A percentile compares a stretch with the other conserved stretches of the same genome.
These are phyloP conservation scores for Populus tremula DNA, from an alignment of 345 rosid genomes.

Conservation along the genomic window DNA sequence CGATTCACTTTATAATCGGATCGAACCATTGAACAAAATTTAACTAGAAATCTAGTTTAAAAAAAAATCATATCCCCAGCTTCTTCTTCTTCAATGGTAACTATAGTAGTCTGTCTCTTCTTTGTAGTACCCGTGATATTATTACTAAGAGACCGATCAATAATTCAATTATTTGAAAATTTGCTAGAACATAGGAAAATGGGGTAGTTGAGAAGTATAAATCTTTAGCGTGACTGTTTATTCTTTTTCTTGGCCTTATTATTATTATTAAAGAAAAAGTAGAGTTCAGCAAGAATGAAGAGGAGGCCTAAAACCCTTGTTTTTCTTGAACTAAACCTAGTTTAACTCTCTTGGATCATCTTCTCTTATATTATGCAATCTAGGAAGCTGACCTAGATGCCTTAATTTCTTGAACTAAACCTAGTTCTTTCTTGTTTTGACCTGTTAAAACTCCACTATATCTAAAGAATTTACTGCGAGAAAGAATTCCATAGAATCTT, in stretches of 20 bases:
- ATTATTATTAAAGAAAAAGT: neutral
- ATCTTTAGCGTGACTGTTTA: neutral
- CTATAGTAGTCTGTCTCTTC: neutral
- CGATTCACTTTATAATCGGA: neutral
- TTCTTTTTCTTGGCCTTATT: neutral
- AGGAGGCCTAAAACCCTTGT: neutral
- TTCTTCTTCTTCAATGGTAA: neutral
- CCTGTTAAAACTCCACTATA: constrained; percentile 2
- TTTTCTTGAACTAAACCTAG: neutral
- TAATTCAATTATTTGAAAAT: neutral
- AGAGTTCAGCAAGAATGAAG: neutral
- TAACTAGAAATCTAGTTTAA: neutral
- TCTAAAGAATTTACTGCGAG: neutral
- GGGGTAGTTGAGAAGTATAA: neutral
- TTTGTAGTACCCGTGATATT: neutral
- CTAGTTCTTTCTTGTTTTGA: constrained; percentile 9
- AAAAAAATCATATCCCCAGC: neutral
- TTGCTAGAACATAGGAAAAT: neutral
- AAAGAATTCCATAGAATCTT: neutral
- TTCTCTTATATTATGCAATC: neutral
- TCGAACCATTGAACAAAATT: constrained; percentile 5
- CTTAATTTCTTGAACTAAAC: neutral
- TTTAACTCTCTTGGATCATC: neutral
- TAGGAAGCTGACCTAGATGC: neutral
- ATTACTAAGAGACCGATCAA: neutral